Evolutionary conservation across 2,329 filamentous ascomycete genomes (phyloP), one percentile per base, ranked within the genome.

Genomic region (Fusarium aywerte): DNA sequence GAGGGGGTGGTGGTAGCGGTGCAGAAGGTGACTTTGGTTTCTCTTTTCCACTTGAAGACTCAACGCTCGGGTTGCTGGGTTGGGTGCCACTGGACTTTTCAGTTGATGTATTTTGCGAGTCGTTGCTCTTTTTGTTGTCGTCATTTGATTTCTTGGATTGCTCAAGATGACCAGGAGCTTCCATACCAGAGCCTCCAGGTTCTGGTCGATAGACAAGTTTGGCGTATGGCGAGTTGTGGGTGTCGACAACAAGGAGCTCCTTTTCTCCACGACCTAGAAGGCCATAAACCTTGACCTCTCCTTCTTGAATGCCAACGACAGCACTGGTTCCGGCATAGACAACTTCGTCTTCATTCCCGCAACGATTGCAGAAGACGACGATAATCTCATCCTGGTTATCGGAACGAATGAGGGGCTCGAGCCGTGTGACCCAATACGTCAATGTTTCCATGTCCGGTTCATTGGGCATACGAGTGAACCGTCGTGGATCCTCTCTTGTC

Each of bases 321-420:
- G 89, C 85, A 62, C 89, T 93, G 0, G 90, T 93, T 0, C 92
- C 92, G 0, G 91, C 89, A 76, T 92, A 96, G 1, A 87, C 83
- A 1, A 83, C 88, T 0, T 88, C 84, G 7, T 82, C 85, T 69
- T 95, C 92, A 1, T 80, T 81, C 0, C 92, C 92, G 29, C 84
- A 85, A 4, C 92, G 83, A 74, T 96, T 95, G 42, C 87, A 88
- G 65, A 93, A 84, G 0, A 94, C 82, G 0, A 94, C 81, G 35
- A 92, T 86, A 18, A 90, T 83, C 57, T 92, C 89, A 0, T 86
- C 83, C 0, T 81, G 71, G 0, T 63, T 78, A 3, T 87, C 82
- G 0, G 78, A 73, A 11, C 83, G 80, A 29, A 90, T 87, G 0
- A 90, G 54, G 0, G 92, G 92, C 55, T 90, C 88, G 5, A 95